These are phyloP conservation scores for Pleurotus djamor DNA, from an alignment of 768 basidiomycete genomes.

Conservation along the genomic window DNA sequence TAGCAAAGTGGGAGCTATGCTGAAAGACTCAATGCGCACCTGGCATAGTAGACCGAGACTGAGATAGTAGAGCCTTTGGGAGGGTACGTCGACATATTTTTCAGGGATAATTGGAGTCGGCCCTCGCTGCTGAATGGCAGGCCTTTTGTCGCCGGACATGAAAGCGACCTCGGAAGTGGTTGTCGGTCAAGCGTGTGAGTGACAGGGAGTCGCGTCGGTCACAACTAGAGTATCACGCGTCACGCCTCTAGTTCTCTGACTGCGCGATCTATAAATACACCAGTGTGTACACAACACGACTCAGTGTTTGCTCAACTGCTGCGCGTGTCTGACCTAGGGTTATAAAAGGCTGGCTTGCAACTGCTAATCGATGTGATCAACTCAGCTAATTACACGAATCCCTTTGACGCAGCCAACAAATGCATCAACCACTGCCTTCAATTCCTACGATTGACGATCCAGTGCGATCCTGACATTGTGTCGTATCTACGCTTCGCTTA, in stretches of 20 bases:
- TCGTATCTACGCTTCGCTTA: background rate
- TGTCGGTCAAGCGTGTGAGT: background rate
- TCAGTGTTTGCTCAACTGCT: background rate
- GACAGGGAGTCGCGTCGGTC: background rate
- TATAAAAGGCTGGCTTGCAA: background rate
- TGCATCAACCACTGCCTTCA: constrained; percentile 33
- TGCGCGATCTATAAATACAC: too few species aligned
- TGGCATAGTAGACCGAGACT: constrained; percentile 77
- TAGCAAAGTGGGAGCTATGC: background rate
- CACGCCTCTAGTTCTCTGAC: too few species aligned
- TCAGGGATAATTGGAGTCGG: constrained; percentile 64
- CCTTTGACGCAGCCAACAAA: constrained; percentile 10
- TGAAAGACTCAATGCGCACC: constrained; percentile 34
- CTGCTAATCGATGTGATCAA: constrained; percentile 7
- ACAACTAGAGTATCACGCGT: too few species aligned
- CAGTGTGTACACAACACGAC: background rate
- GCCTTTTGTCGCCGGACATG: constrained; percentile 16
- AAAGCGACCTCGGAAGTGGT: background rate
- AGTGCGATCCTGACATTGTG: constrained; percentile 15
- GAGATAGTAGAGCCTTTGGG: constrained; percentile 77
- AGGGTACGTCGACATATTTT: constrained; percentile 69
- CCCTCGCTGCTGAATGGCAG: background rate
- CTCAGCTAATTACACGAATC: constrained; percentile 1
- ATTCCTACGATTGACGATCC: constrained; percentile 49
- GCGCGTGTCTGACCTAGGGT: background rate